Conservation (phyloP, 2,329 filamentous ascomycete species). For the Metarhizium humberi region DNA sequence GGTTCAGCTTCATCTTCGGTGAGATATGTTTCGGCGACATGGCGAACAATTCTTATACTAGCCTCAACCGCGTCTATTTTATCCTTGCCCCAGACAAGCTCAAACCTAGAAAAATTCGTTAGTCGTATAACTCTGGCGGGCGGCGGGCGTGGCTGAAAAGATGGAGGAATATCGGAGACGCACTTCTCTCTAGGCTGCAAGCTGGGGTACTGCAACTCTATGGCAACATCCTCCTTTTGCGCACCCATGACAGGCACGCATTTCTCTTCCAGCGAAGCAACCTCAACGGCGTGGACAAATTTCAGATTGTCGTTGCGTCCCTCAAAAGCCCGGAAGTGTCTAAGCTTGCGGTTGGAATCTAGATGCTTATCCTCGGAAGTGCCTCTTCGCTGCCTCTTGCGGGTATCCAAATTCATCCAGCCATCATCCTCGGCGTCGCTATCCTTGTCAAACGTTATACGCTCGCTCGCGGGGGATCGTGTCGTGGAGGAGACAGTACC, state of each 20-base stretch:
- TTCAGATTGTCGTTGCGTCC: constrained; percentile 29
- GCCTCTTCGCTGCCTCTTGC: constrained; percentile 38
- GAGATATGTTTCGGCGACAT: constrained; percentile 68
- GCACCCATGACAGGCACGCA: constrained; percentile 42
- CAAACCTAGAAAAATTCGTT: constrained; percentile 25
- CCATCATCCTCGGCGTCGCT: constrained; percentile 43
- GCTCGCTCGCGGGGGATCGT: constrained; percentile 36
- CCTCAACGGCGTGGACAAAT: constrained; percentile 50
- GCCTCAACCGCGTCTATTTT: constrained; percentile 69
- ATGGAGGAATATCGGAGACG: constrained; percentile 9
- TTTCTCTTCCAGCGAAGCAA: constrained; percentile 41
- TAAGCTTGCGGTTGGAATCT: constrained; percentile 38
- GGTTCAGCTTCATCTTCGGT: constrained; percentile 56
- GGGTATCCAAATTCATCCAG: constrained; percentile 38
- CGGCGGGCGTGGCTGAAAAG: not conserved
- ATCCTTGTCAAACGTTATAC: constrained; percentile 40
- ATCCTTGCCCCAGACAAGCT: constrained; percentile 70
- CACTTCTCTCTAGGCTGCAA: constrained; percentile 58
- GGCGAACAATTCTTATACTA: constrained; percentile 60
- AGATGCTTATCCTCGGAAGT: constrained; percentile 29
- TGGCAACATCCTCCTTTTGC: constrained; percentile 42
- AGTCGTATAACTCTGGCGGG: not conserved
- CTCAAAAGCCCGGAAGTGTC: constrained; percentile 36
- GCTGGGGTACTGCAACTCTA: constrained; percentile 81
- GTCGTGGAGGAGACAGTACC: constrained; percentile 16